A percentile compares a stretch with the other conserved stretches of the same genome.
phyloP scores from a whole-genome alignment of 202 grass and related monocot genomes.

The Setaria viridis region DNA sequence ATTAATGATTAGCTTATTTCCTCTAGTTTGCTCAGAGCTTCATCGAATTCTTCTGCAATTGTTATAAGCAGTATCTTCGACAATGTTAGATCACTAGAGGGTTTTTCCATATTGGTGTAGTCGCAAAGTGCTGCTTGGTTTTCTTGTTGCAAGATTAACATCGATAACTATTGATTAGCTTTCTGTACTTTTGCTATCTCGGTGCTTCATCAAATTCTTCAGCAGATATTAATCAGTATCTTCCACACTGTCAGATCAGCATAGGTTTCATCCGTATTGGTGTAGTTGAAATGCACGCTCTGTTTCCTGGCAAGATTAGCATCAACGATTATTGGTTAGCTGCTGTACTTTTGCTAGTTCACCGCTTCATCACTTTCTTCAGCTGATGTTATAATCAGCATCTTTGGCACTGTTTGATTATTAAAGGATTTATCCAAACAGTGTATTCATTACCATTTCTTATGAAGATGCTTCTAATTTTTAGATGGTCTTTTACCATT shows the following conservation, averaged over 20 bases:
- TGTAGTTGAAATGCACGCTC: background rate
- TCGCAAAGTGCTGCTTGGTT: background rate
- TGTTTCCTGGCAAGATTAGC: background rate
- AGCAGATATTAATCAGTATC: background rate
- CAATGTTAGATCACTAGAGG: background rate
- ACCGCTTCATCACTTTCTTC: background rate
- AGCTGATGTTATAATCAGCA: background rate
- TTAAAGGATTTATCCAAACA: background rate
- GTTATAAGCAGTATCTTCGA: background rate
- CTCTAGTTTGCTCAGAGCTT: background rate
- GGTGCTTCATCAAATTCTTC: background rate
- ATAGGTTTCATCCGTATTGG: background rate
- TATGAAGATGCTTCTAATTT: background rate
- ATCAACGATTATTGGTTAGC: background rate
- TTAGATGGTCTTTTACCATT: background rate
- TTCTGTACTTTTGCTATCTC: slow-evolving; percentile 3
- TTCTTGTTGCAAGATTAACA: background rate
- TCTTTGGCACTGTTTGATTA: background rate
- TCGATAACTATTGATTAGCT: slow-evolving; percentile 6
- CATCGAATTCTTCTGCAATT: background rate
- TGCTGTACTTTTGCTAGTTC: slow-evolving; percentile 13
- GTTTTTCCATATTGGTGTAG: background rate
- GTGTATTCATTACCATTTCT: background rate
- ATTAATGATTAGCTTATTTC: slow-evolving; percentile 8
- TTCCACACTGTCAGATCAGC: background rate